Conservation (phyloP, 345 rosid species). For the Arabis alpina region DNA sequence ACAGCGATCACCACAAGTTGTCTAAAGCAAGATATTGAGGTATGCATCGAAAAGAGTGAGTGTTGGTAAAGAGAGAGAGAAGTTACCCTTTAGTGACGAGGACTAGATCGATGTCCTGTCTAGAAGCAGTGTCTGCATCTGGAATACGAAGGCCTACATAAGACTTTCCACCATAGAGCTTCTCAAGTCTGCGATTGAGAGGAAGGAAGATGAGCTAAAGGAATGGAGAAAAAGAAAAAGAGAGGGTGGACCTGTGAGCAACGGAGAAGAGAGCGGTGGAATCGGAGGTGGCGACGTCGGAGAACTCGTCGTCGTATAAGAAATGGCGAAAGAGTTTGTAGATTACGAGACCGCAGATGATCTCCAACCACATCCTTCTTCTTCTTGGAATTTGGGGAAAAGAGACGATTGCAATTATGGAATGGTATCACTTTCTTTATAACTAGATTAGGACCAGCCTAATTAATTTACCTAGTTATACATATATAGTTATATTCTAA, state of each 20-base stretch:
- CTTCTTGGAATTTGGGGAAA: background rate
- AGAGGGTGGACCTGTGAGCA: constrained; percentile 52
- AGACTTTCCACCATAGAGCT: constrained; percentile 82
- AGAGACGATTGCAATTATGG: no score
- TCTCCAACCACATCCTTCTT: constrained; percentile 76
- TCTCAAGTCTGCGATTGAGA: constrained; percentile 62
- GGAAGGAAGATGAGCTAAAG: background rate
- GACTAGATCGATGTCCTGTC: constrained; percentile 71
- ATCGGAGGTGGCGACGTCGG: constrained; percentile 67
- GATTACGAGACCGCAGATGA: constrained; percentile 69
- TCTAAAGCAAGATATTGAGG: constrained; percentile 39
- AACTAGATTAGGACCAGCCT: no score
- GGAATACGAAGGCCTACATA: constrained; percentile 92
- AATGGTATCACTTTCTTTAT: no score
- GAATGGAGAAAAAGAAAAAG: background rate
- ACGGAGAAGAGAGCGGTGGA: constrained; percentile 74
- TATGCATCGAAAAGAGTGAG: background rate
- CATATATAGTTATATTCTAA: no score
- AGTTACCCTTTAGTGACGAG: constrained; percentile 67
- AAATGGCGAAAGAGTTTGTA: constrained; percentile 56
- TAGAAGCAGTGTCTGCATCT: constrained; percentile 78
- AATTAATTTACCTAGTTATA: no score
- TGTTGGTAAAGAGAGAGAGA: background rate
- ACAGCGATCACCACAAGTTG: constrained; percentile 77
- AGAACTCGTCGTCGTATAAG: constrained; percentile 57